Conservation (phyloP, 1,139 yeast species). For the Hyphopichia khmerensis region DNA sequence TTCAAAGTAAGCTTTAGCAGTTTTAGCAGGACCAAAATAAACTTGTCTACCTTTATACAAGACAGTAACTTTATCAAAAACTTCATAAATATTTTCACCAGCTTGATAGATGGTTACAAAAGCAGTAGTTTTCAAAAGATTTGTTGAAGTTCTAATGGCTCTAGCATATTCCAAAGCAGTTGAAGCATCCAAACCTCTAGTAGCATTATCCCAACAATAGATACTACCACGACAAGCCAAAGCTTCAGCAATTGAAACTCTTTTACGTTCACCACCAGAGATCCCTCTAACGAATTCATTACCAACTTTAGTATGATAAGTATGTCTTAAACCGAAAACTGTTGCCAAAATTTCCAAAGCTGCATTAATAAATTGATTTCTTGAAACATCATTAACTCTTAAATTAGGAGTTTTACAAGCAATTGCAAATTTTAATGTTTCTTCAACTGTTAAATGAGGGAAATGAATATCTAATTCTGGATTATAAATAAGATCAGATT, state of each 20-base stretch:
- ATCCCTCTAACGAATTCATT: conserved; percentile 74
- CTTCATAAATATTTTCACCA: conserved; percentile 44
- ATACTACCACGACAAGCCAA: conserved; percentile 20
- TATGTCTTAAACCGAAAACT: conserved; percentile 66
- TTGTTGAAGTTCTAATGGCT: conserved; percentile 40
- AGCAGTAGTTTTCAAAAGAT: conserved; percentile 35
- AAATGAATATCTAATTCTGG: conserved; percentile 74
- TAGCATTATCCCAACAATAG: conserved; percentile 52
- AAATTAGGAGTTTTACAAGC: conserved; percentile 63
- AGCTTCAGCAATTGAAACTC: conserved; percentile 60
- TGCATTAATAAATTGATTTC: conserved; percentile 60
- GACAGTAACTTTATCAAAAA: conserved; percentile 44
- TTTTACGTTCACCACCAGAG: conserved; percentile 83
- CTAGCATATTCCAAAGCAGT: conserved; percentile 47
- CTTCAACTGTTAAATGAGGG: conserved; percentile 71
- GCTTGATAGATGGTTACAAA: conserved; percentile 47
- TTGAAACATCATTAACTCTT: conserved; percentile 56
- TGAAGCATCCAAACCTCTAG: conserved; percentile 51
- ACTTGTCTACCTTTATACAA: conserved; percentile 45
- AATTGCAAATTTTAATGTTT: conserved; percentile 67
- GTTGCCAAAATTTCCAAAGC: conserved; percentile 70
- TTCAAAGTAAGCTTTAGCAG: conserved; percentile 37
- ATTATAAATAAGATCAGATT: conserved; percentile 69
- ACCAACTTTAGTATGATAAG: conserved; percentile 68
- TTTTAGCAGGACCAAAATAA: conserved; percentile 33